Base-by-base conservation (phyloP, 371 early-diverging fungal genomes). In the Coemansia sp. region DNA sequence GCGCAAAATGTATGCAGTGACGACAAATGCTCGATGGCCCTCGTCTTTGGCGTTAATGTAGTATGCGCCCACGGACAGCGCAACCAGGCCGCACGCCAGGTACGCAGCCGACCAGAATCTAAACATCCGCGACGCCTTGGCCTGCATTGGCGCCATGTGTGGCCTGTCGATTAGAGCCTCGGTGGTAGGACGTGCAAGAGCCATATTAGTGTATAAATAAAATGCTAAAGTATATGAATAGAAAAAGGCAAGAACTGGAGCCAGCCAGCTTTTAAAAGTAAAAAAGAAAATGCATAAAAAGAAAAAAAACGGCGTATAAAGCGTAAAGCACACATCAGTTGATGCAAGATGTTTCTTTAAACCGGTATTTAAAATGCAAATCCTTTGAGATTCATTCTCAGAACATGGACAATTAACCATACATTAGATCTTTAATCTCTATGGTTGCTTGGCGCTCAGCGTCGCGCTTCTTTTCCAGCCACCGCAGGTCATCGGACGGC, bases 401-500 rank as follows among this genome's bases (percentile, higher is more conserved):
- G 37, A 37, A 37, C 14, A 40, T 40, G 42, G 42, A 10, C 10
- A 5, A n/a, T 27, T 39, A 78, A 3, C 78, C 79, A 51, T 63
- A 78, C 80, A 79, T 75, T 50, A 65, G 50, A 2, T 79, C 78
- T 31, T 68, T 68, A 24, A 77, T 16, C 34, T 78, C 68, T 2
- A 24, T 54, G 16, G 59, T 51, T 3, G 37, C 42, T 29, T 60
- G 68, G 14, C 69, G 53, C 11, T 82, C 81, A 7, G 78, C 82
- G 13, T 82, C 81, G 29, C 81, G 80, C 58, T 78, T 81, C 67
- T 82, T 82, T 50, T 86, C 87, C 50, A 86, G 85, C 83, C 85
- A 85, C 39, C 71, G 84, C 22, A 82, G 82, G 50, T 89, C 89
- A 67, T 90, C 89, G 5, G 89, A 87, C 2, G 86, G 88, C 13